A percentile compares a stretch with the other conserved stretches of the same genome.
Evolutionary conservation across 805 yeast species (phyloP).

Genomic region (Nakazawaea wyomingensis): DNA sequence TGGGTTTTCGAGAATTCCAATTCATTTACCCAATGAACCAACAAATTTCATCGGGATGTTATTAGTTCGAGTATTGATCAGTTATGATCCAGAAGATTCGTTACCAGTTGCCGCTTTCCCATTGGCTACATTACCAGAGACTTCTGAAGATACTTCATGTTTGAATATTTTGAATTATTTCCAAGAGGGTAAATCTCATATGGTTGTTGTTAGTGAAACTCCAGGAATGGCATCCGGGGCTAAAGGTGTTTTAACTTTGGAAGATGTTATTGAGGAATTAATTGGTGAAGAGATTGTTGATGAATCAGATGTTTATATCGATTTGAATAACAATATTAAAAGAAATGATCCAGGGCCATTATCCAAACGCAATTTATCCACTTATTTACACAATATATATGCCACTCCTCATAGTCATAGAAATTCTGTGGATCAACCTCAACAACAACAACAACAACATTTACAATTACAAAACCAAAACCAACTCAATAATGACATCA

Average conservation of each 20-base stretch:
- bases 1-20: slow-evolving; percentile 93
- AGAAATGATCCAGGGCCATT: slow-evolving; percentile 72
- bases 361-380: slow-evolving; percentile 61
- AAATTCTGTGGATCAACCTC: slow-evolving; percentile 33
- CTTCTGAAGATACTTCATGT: slow-evolving; percentile 87
- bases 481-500: background rate
- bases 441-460: too few species aligned
- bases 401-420: slow-evolving; percentile 32
- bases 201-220: slow-evolving; percentile 83
- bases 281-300: slow-evolving; percentile 98
- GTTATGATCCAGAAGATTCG: slow-evolving; percentile 96
- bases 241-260: slow-evolving; percentile 85
- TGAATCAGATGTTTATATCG: slow-evolving; percentile 90
- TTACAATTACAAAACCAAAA: too few species aligned
- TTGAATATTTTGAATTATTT: slow-evolving; percentile 90
- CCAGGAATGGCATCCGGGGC: slow-evolving; percentile 85
- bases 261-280: slow-evolving; percentile 96
- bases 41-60: slow-evolving; percentile 92
- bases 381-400: slow-evolving; percentile 62
- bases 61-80: slow-evolving; percentile 82
- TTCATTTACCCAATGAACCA: slow-evolving; percentile 85
- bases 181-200: slow-evolving; percentile 96
- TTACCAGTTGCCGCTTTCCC: slow-evolving; percentile 91
- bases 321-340: slow-evolving; percentile 82
- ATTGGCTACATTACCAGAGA: slow-evolving; percentile 92